Evolutionary conservation across 2,329 filamentous ascomycete species (phyloP), one percentile per base, ranked within the genome.

Genomic region (Mycosphaerella sp.): DNA sequence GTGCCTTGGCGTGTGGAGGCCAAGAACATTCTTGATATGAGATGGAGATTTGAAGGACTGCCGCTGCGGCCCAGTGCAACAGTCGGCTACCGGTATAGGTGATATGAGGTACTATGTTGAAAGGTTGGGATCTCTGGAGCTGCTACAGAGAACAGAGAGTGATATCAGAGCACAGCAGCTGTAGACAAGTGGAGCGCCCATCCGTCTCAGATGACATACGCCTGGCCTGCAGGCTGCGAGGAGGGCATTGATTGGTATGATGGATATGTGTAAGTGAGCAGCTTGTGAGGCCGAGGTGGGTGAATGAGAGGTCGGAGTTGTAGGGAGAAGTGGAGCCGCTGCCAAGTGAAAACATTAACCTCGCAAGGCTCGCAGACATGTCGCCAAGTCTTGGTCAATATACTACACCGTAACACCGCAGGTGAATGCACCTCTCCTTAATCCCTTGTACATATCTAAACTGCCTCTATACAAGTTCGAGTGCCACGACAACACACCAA

Each of bases 1-100:
- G 34, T 40, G 46, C 49, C 51, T 53, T 53, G 51, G 51, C 51
- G 27, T 17, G 28, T 34, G 16, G 30, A 40, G 39, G 45, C 45
- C 45, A 49, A 49, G 45, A 42, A 49, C 37, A 35, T 14, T 16
- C 16, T 12, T 35, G 27, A 41, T 40, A 41, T 49, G 36, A 49
- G 45, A 48, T 49, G 35, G 50, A 41, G n/a, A n/a, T n/a, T n/a
- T 14, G 50, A 35, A 43, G 44, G 41, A 39, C 32, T 47, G 49
- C 18, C 18, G 50, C 32, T 44, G 18, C 21, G 7, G 21, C 21
- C 21, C 6, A 6, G 21, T 21, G 21, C 21, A 21, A 21, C 21
- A 21, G 21, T 21, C 6, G 21, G 21, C 21, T 21, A 21, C 21
- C 21, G 21, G 21, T 21, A 1, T n/a, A n/a, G n/a, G n/a, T n/a